Conservation (phyloP, 768 basidiomycete species). For the Trametopsis cervina region DNA sequence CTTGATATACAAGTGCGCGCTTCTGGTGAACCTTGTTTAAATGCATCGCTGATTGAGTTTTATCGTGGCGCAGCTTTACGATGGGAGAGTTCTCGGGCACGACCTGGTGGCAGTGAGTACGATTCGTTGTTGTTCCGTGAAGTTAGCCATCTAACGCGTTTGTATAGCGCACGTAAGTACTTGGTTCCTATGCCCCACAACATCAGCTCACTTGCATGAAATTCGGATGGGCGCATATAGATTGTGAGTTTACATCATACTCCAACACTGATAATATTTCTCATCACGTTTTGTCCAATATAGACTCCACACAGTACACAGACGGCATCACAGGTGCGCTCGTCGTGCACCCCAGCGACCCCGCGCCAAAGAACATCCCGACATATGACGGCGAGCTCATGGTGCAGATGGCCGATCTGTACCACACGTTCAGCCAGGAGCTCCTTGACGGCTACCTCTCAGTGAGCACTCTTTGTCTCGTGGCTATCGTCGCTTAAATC, state of each 20-base stretch:
- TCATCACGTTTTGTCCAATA: not conserved
- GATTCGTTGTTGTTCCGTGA: not conserved
- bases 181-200: not conserved
- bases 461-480: slow-evolving; percentile 6
- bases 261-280: too few species aligned
- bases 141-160: not conserved
- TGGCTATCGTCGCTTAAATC: not conserved
- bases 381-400: slow-evolving; percentile 34
- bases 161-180: not conserved
- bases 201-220: not conserved
- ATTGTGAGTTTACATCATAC: slow-evolving; percentile 21
- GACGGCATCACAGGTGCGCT: slow-evolving; percentile 45
- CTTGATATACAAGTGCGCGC: slow-evolving; percentile 29
- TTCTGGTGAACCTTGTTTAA: too few species aligned
- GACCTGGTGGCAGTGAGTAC: slow-evolving; percentile 41
- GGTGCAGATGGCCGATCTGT: slow-evolving; percentile 33
- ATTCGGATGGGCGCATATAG: slow-evolving; percentile 6
- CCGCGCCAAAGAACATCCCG: slow-evolving; percentile 25
- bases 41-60: too few species aligned
- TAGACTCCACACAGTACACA: slow-evolving; percentile 32
- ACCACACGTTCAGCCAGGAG: slow-evolving; percentile 20
- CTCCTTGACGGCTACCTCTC: slow-evolving; percentile 23
- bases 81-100: slow-evolving; percentile 38
- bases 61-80: slow-evolving; percentile 28
- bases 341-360: slow-evolving; percentile 35